These are phyloP conservation scores for Ophidiomyces ophidiicola DNA, from an alignment of 2,329 filamentous ascomycete species.

Conservation along the genomic window DNA sequence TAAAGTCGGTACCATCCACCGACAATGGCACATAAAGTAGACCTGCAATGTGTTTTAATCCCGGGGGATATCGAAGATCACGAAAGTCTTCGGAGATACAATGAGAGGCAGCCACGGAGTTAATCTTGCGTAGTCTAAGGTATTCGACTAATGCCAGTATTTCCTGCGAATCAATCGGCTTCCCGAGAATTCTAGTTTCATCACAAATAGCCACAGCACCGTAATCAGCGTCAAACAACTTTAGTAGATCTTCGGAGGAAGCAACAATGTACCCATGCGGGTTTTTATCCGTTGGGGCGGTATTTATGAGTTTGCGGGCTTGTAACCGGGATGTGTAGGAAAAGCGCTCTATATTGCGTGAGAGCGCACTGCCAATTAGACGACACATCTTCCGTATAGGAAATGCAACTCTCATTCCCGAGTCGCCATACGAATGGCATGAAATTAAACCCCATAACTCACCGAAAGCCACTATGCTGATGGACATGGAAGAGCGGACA, in stretches of 20 bases:
- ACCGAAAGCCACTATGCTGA: slow-evolving; percentile 4
- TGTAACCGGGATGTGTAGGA: slow-evolving; percentile 6
- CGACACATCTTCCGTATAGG: slow-evolving; percentile 8
- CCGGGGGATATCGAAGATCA: slow-evolving; percentile 4
- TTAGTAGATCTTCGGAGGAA: slow-evolving; percentile 3
- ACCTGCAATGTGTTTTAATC: slow-evolving; percentile 3
- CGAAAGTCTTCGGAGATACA: slow-evolving; percentile 1
- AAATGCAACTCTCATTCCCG: slow-evolving; percentile 7
- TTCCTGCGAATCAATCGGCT: slow-evolving; percentile 2
- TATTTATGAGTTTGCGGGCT: slow-evolving; percentile 6
- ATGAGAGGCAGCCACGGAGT: background rate
- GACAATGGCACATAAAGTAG: slow-evolving; percentile 5
- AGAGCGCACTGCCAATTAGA: slow-evolving; percentile 4
- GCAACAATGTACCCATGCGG: slow-evolving; percentile 7
- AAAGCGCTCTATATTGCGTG: slow-evolving; percentile 7
- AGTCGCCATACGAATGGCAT: slow-evolving; percentile 1
- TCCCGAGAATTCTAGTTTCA: slow-evolving; percentile 5
- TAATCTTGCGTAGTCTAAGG: background rate
- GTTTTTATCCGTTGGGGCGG: slow-evolving; percentile 1
- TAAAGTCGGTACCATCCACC: slow-evolving; percentile 2
- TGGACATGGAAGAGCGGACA: slow-evolving; percentile 7
- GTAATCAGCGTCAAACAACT: slow-evolving; percentile 3
- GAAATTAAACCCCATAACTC: slow-evolving; percentile 7
- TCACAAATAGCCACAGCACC: slow-evolving; percentile 1
- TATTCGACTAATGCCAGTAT: slow-evolving; percentile 5